Evolutionary conservation across 495 filamentous ascomycete genomes (phyloP), one percentile per base, ranked within the genome.

Genomic region (Penicillium flavigenum): DNA sequence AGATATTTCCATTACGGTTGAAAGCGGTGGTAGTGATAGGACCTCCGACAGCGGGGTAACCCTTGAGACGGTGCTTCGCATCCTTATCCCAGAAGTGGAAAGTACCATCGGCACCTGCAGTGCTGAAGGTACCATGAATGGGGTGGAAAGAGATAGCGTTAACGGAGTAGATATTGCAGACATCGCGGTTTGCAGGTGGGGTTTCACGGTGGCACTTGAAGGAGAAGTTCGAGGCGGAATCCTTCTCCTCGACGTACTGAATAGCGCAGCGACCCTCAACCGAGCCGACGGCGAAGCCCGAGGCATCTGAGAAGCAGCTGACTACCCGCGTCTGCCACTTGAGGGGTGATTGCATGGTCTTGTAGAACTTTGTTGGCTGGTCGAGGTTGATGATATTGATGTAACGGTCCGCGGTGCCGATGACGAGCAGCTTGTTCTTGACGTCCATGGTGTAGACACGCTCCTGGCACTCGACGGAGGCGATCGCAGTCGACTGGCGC

Each of bases 21-120:
- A 96, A 97, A 7, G 78, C 84, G 10, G 86, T 89, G 36, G 86
- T 84, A 12, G 87, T 84, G 71, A 97, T 92, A 46, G 86, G 86
- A 6, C 88, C 91, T 19, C 89, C 88, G 14, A 91, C 88, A 36
- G 84, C 80, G n/a, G 91, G 90, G 66, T 93, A 96, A 14, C 89
- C 89, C 71, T 92, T 95, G 26, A 96, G 79, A 29, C 90, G 82
- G 69, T 90, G 86, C 69, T 95, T 94, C 54, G 89, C 86, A 57
- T 90, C 87, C 74, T 95, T 91, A 66, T 96, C 91, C 88, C 88
- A 92, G 77, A 90, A 91, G 72, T 91, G 86, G 76, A 94, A 94
- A 0, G 90, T 92, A 27, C 92, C 91, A 71, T 97, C 92, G 42
- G 81, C 83, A 45, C 92, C 92, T 27, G 91, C 89, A 3, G 92